These are phyloP conservation scores for Boletellus sp. DNA, from an alignment of 768 basidiomycete genomes.

Conservation along the genomic window DNA sequence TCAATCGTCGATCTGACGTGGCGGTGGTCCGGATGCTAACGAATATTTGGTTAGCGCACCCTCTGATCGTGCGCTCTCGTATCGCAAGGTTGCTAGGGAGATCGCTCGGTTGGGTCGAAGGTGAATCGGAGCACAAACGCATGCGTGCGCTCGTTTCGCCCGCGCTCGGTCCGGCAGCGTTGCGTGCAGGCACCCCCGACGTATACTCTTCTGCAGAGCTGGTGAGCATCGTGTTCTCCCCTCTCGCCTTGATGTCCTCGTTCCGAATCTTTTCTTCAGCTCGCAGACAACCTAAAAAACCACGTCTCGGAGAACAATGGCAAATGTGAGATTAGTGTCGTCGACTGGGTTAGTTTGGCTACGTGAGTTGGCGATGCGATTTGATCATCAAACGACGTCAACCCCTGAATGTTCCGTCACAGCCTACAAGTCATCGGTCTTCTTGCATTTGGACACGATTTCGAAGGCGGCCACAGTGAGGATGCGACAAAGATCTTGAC, in stretches of 20 bases:
- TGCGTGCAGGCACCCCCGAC: conserved; percentile 2
- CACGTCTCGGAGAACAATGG: not conserved
- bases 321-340: conserved; percentile 1
- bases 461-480: conserved; percentile 2
- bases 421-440: conserved; percentile 4
- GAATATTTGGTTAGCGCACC: not conserved
- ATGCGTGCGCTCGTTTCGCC: conserved; percentile 7
- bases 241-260: not conserved
- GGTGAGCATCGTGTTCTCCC: not conserved
- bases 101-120: conserved; percentile 8
- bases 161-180: conserved; percentile 1
- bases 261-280: not conserved
- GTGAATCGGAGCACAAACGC: conserved; percentile 7
- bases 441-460: conserved; percentile 7
- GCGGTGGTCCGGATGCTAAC: not conserved
- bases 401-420: not conserved
- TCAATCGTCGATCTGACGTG: not conserved
- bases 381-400: not conserved
- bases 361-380: not conserved
- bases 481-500: conserved; percentile 3
- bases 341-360: conserved; percentile 6
- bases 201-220: conserved; percentile 6
- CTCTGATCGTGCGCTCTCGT: not conserved
- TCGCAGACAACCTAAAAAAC: conserved; percentile 2
- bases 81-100: conserved; percentile 6